These are phyloP conservation scores for Pilasporangium apinafurcum DNA, from an alignment of 352 stramenopile species.

Conservation along the genomic window DNA sequence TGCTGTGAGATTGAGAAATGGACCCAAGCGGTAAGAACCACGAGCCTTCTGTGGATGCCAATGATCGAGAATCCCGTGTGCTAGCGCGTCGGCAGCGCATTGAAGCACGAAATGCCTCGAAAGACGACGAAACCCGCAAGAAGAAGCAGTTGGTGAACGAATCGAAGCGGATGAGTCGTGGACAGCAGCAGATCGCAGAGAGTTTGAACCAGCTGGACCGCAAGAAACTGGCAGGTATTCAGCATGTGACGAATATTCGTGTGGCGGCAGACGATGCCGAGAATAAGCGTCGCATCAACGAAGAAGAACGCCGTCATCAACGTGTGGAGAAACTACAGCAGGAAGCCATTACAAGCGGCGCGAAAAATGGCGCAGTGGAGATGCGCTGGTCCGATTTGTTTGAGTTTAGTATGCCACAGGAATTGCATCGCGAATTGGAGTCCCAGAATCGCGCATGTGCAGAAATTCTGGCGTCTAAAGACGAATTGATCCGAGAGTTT, in stretches of 20 bases:
- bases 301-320: conserved; percentile 85
- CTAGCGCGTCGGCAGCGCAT: conserved; percentile 61
- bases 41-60: conserved; percentile 21
- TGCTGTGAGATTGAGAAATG: no score
- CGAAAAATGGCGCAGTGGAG: conserved; percentile 91
- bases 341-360: conserved; percentile 84
- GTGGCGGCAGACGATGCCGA: conserved; percentile 88
- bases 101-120: conserved; percentile 70
- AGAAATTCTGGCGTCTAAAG: conserved; percentile 91
- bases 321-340: conserved; percentile 87
- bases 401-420: conserved; percentile 91
- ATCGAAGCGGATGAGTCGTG: conserved; percentile 58
- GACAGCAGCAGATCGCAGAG: conserved; percentile 70
- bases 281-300: conserved; percentile 83
- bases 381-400: conserved; percentile 90
- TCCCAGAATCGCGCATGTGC: conserved; percentile 80
- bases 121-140: conserved; percentile 72
- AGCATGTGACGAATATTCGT: conserved; percentile 89
- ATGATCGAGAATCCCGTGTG: conserved; percentile 59
- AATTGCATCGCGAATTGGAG: conserved; percentile 88
- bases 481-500: conserved; percentile 85
- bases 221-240: conserved; percentile 73
- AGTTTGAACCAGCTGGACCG: conserved; percentile 73
- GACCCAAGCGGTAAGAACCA: conserved; percentile 23
- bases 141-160: conserved; percentile 61